A percentile compares a stretch with the other conserved stretches of the same genome.
phyloP scores from a whole-genome alignment of 257 asterid genomes.

The Solanum verrucosum region DNA sequence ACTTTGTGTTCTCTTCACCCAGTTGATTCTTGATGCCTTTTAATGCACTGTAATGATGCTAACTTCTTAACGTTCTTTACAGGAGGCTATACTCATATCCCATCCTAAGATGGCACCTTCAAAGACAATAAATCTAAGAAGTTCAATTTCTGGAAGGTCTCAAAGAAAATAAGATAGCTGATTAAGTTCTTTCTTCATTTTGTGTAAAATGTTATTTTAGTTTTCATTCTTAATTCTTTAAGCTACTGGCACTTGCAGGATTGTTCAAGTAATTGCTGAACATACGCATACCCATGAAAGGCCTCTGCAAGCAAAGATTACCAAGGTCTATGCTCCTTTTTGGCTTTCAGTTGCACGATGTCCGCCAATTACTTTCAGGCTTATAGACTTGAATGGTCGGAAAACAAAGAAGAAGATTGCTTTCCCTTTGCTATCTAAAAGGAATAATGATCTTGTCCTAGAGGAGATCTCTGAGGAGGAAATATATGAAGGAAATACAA shows the following conservation, averaged over 20 bases:
- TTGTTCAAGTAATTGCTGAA: slow-evolving; percentile 84
- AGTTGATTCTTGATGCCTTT: background rate
- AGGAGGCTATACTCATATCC: slow-evolving; percentile 87
- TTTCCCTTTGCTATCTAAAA: slow-evolving; percentile 50
- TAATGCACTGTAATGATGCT: slow-evolving; percentile 7
- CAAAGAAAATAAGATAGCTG: background rate
- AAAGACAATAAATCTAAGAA: slow-evolving; percentile 70
- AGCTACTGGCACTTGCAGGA: slow-evolving; percentile 35
- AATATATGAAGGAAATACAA: slow-evolving; percentile 70
- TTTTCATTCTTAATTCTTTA: background rate
- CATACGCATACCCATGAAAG: slow-evolving; percentile 48
- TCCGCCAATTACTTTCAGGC: slow-evolving; percentile 83
- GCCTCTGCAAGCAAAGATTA: slow-evolving; percentile 50
- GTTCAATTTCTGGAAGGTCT: slow-evolving; percentile 96
- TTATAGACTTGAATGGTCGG: slow-evolving; percentile 40
- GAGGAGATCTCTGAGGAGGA: slow-evolving; percentile 95
- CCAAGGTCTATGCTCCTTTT: slow-evolving; percentile 77
- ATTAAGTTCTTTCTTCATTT: background rate
- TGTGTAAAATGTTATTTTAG: background rate
- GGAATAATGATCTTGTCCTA: slow-evolving; percentile 38
- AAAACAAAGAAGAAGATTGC: slow-evolving; percentile 51
- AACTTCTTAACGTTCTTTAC: slow-evolving; percentile 5
- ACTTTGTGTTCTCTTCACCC: background rate
- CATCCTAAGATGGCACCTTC: slow-evolving; percentile 63
- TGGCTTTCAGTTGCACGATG: slow-evolving; percentile 85